Evolutionary conservation across 192 early-diverging fungal genomes (phyloP).

Genomic region (Physocladia obscura): DNA sequence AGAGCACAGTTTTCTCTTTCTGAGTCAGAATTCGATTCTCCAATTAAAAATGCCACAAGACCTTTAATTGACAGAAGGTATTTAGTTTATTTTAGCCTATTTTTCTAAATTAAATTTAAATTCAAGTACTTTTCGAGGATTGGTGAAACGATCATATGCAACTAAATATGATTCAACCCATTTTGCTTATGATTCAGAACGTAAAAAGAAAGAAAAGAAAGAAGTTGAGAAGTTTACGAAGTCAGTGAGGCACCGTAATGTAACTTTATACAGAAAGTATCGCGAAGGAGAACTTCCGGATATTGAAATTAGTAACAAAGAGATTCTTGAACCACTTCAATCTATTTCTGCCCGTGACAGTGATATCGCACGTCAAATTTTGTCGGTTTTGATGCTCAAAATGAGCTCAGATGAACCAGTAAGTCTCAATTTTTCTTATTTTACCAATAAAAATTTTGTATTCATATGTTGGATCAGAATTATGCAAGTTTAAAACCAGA

Average conservation of each 20-base stretch:
- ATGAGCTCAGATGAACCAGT: background rate
- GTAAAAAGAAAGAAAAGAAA: slow-evolving; percentile 32
- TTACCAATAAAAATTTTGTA: background rate
- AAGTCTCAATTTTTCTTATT: background rate
- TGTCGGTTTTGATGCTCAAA: slow-evolving; percentile 10
- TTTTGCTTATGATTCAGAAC: slow-evolving; percentile 49
- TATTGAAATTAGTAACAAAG: slow-evolving; percentile 67
- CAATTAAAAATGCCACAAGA: background rate
- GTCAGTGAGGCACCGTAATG: slow-evolving; percentile 45
- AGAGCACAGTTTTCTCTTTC: slow-evolving; percentile 23
- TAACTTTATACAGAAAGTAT: slow-evolving; percentile 64
- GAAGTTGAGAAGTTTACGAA: slow-evolving; percentile 42
- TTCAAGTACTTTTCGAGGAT: background rate
- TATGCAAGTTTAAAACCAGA: slow-evolving; percentile 6
- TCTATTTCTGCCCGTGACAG: slow-evolving; percentile 56
- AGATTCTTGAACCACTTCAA: slow-evolving; percentile 69
- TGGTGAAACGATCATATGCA: background rate
- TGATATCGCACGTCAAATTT: slow-evolving; percentile 52
- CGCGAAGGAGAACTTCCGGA: slow-evolving; percentile 75
- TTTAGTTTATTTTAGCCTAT: too few species aligned
- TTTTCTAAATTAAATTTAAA: background rate
- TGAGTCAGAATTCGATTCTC: slow-evolving; percentile 28
- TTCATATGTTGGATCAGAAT: background rate
- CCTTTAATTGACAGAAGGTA: background rate
- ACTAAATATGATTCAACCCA: slow-evolving; percentile 23